Base-by-base conservation (phyloP, 768 basidiomycete species). In the Tulasnella sp. region DNA sequence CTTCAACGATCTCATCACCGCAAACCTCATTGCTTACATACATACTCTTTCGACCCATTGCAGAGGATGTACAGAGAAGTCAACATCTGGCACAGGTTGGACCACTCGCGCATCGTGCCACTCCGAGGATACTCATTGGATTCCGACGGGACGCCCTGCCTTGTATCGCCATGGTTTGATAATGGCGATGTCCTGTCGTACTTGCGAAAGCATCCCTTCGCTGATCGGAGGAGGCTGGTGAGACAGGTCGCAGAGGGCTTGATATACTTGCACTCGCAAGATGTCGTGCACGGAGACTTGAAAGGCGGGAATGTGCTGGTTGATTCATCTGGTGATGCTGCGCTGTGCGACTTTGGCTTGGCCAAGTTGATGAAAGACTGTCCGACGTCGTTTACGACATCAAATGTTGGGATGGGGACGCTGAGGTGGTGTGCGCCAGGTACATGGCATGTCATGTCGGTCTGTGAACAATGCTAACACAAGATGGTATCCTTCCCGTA, bases 231-330 rank as follows among this genome's bases (percentile, higher is more conserved):
- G 58, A 59, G 38, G 42, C 29, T 59, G 29, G 58, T 59, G 29
- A 21, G 58, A 21, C 59, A 61, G 19, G 51, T 61, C n/a, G 59
- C 59, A 11, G 23, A 61, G 4, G 59, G 59, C 4, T 26, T 61
- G 51, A 26, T 17, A 10, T 54, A 61, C 42, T 38, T 61, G 11
- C 59, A 61, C 24, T 42, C 50, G 8, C 53, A 54, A 34, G 26
- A n/a, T 41, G 52, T 61, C 38, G 51, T 61, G 17, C 59, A 61
- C 29, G 59, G 59, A 15, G 59, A 61, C 29, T 44, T 61, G 41
- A 61, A 61, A 27, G 59, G 51, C n/a, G 58, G 58, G 21, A 59
- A 59, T 15, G 58, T 59, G 27, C 38, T 59, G 58, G 34, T 59
- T 21, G 48, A 59, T 29, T 38, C n/a, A 2, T 19, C 17, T 15